phyloP scores from a whole-genome alignment of 2,329 filamentous ascomycete genomes.

The Rhynchosporium graminicola region DNA sequence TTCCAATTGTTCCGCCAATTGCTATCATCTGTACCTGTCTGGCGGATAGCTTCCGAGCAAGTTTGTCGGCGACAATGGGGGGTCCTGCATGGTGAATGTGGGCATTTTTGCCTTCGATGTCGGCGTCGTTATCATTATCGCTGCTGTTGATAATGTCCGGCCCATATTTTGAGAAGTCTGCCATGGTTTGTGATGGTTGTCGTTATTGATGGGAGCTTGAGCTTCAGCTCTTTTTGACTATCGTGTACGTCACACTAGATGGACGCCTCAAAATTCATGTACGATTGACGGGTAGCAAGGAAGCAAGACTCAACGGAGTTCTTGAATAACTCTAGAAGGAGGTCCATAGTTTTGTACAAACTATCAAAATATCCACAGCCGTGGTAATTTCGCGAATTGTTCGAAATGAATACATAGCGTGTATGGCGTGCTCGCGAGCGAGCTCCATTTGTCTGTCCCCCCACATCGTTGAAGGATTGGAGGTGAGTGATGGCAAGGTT shows the following conservation, averaged over 20 bases:
- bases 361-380: background rate
- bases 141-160: background rate
- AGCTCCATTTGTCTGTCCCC: conserved; percentile 3
- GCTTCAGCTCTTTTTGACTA: background rate
- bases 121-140: conserved; percentile 15
- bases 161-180: background rate
- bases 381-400: background rate
- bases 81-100: conserved; percentile 13
- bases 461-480: conserved; percentile 2
- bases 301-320: background rate
- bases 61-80: conserved; percentile 34
- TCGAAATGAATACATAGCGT: conserved; percentile 6
- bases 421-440: conserved; percentile 5
- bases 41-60: conserved; percentile 57
- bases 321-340: background rate
- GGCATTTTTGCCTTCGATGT: conserved; percentile 12
- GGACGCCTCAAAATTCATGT: background rate
- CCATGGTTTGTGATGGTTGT: background rate
- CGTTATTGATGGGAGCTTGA: background rate
- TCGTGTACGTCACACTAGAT: background rate
- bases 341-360: background rate
- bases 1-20: conserved; percentile 60
- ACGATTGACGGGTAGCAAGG: background rate
- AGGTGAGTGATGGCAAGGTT: background rate
- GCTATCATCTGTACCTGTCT: conserved; percentile 71